Conservation (phyloP, 352 stramenopile genomes). For the Paralagenidium karlingii region DNA sequence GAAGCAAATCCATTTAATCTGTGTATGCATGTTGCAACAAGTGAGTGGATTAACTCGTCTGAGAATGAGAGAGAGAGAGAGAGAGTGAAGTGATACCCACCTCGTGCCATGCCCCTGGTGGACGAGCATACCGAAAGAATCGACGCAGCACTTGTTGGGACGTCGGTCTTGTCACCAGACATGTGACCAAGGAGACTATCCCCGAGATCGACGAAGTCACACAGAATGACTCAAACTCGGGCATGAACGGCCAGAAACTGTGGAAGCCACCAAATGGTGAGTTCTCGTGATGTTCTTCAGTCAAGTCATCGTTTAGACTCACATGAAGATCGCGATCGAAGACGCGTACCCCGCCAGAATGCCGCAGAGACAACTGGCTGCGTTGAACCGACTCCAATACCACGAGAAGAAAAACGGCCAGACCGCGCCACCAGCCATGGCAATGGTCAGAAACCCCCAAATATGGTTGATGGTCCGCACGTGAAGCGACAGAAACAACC, state of each 20-base stretch:
- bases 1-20: conserved; percentile 55
- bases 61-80: too few species aligned
- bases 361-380: conserved; percentile 36
- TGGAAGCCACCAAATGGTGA: too few species aligned
- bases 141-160: conserved; percentile 33
- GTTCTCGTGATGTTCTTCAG: too few species aligned
- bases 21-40: background rate
- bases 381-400: conserved; percentile 75
- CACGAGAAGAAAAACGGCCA: conserved; percentile 72
- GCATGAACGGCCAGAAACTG: conserved; percentile 34
- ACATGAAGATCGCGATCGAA: conserved; percentile 54
- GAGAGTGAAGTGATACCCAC: background rate
- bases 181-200: conserved; percentile 22
- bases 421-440: conserved; percentile 45
- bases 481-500: conserved; percentile 44
- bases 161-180: conserved; percentile 21
- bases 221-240: conserved; percentile 35
- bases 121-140: conserved; percentile 59
- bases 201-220: conserved; percentile 49
- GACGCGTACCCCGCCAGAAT: conserved; percentile 37
- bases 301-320: conserved; percentile 12
- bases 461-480: conserved; percentile 69
- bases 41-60: background rate
- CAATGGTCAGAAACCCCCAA: conserved; percentile 74
- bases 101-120: conserved; percentile 39